Conservation (phyloP, 2,329 filamentous ascomycete species). For the Teratosphaeria epicoccoides region DNA sequence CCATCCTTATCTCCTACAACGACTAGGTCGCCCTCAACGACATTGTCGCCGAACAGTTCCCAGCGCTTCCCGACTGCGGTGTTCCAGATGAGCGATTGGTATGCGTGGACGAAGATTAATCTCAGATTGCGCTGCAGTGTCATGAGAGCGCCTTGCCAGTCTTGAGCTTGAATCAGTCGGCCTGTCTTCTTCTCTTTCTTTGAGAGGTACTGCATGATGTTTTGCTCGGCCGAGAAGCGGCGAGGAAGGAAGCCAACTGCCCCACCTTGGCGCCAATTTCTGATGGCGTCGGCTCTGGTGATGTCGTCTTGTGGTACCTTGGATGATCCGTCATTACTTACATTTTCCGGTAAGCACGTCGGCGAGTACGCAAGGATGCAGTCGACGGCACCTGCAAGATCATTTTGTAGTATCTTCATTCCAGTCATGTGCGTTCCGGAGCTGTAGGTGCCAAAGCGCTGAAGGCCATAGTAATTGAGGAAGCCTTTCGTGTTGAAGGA, state of each 20-base stretch:
- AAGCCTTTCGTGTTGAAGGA: constrained; percentile 67
- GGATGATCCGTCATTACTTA: constrained; percentile 23
- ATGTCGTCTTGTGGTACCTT: constrained; percentile 64
- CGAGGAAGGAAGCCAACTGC: constrained; percentile 62
- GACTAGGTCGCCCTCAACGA: constrained; percentile 79
- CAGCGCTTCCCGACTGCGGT: constrained; percentile 70
- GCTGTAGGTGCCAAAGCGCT: constrained; percentile 83
- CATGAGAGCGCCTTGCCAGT: constrained; percentile 72
- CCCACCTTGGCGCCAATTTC: constrained; percentile 54
- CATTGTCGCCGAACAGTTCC: constrained; percentile 58
- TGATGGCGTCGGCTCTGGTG: constrained; percentile 66
- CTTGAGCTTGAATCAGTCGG: constrained; percentile 43
- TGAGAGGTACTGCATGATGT: constrained; percentile 66
- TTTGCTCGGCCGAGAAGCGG: constrained; percentile 70
- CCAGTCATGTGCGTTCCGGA: constrained; percentile 80
- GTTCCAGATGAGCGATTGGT: constrained; percentile 94
- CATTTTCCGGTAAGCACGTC: constrained; percentile 46
- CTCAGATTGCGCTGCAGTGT: constrained; percentile 71
- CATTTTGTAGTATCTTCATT: constrained; percentile 67
- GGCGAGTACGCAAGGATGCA: constrained; percentile 65
- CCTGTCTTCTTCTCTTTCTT: constrained; percentile 34
- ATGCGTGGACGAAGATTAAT: constrained; percentile 93
- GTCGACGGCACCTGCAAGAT: constrained; percentile 71
- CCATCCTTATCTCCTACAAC: constrained; percentile 51
- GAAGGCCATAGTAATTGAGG: constrained; percentile 97